Conservation (phyloP, 1,284 basidiomycete genomes). For the Sanghuangporus sanghuang region DNA sequence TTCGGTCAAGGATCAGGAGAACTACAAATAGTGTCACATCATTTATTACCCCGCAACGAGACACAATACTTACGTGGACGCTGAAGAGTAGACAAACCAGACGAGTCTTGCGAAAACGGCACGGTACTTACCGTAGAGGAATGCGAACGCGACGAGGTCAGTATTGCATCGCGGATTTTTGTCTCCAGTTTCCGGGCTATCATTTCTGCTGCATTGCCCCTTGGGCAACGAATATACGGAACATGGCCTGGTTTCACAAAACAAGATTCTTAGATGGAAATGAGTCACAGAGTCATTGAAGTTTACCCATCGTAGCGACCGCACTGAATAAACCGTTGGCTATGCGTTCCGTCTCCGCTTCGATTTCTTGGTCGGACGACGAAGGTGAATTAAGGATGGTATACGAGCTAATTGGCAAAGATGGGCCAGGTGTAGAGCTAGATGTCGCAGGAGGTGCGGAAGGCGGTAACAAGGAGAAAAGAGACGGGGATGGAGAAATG, state of each 20-base stretch:
- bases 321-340: conserved; percentile 90
- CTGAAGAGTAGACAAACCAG: conserved; percentile 70
- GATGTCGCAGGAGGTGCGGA: conserved; percentile 31
- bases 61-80: conserved; percentile 62
- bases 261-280: background rate
- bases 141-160: conserved; percentile 70
- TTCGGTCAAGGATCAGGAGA: conserved; percentile 90
- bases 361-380: conserved; percentile 87
- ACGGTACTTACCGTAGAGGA: conserved; percentile 33
- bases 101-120: conserved; percentile 69
- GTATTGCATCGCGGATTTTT: conserved; percentile 89
- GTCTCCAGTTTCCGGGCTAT: conserved; percentile 93
- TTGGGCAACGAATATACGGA: conserved; percentile 91
- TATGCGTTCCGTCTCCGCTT: conserved; percentile 90
- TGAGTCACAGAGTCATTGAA: background rate
- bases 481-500: conserved; percentile 88
- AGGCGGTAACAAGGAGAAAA: conserved; percentile 84
- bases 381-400: conserved; percentile 89
- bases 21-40: conserved; percentile 45
- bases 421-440: conserved; percentile 34
- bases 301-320: conserved; percentile 82
- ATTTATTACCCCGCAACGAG: background rate
- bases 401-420: conserved; percentile 51
- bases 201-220: conserved; percentile 98
- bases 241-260: conserved; percentile 65